Conservation (phyloP, 345 rosid species). For the Cardiospermum halicacabum region DNA sequence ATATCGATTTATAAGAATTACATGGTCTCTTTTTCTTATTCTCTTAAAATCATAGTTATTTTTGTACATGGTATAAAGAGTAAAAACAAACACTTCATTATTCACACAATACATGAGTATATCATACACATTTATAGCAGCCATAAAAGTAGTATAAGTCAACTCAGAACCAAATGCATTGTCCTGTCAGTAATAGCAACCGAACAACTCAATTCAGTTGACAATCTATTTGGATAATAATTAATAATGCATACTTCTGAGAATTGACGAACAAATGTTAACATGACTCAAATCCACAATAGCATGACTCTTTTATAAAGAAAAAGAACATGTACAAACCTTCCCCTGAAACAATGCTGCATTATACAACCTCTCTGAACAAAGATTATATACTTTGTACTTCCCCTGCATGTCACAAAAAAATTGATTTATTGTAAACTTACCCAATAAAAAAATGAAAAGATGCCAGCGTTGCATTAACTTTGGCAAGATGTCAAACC, state of each 20-base stretch:
- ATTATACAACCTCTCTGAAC: slow-evolving; percentile 90
- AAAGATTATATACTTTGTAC: slow-evolving; percentile 92
- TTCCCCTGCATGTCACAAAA: slow-evolving; percentile 54
- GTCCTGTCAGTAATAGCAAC: background rate
- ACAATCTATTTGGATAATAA: background rate
- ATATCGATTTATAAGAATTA: background rate
- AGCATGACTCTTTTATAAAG: background rate
- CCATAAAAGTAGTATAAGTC: background rate
- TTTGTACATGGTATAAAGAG: background rate
- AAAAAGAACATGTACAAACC: slow-evolving; percentile 35
- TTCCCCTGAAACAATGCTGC: slow-evolving; percentile 84
- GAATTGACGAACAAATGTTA: background rate
- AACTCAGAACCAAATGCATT: background rate
- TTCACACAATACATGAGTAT: background rate
- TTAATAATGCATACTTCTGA: background rate
- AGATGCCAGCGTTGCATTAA: background rate
- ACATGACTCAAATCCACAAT: background rate
- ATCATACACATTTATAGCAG: background rate
- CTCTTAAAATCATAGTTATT: no score
- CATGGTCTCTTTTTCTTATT: no score
- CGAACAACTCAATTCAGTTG: background rate
- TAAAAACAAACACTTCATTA: background rate
- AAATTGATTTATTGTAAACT: slow-evolving; percentile 11
- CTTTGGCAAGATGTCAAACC: background rate
- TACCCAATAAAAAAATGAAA: slow-evolving; percentile 2